Evolutionary conservation across 2,329 filamentous ascomycete genomes (phyloP).

Genomic region (Podosphaera xanthii): DNA sequence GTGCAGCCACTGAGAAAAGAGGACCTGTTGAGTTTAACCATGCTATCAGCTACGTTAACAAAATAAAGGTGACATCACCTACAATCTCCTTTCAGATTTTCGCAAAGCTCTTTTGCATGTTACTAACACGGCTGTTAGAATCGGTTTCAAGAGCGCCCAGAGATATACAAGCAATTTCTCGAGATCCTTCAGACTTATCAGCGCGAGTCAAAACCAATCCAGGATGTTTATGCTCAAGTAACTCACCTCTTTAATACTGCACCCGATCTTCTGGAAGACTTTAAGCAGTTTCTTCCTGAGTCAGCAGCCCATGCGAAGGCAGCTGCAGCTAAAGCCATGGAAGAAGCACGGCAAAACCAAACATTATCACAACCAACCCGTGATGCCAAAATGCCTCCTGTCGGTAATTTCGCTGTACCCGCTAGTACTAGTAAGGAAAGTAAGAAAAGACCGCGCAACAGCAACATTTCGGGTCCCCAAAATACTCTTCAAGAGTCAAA

Average conservation of each 20-base stretch:
- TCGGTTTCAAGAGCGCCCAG: slow-evolving; percentile 83
- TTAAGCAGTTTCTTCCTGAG: slow-evolving; percentile 94
- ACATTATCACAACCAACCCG: slow-evolving; percentile 26
- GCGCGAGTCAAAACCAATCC: slow-evolving; percentile 90
- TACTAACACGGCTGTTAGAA: slow-evolving; percentile 33
- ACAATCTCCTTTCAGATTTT: neutral
- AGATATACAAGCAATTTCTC: slow-evolving; percentile 98
- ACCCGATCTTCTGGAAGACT: slow-evolving; percentile 86
- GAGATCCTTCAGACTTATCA: slow-evolving; percentile 98
- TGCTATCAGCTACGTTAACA: slow-evolving; percentile 97
- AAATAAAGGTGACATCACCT: slow-evolving; percentile 56
- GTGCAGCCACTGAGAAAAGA: slow-evolving; percentile 50
- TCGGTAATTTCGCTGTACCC: slow-evolving; percentile 79
- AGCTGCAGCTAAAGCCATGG: slow-evolving; percentile 40
- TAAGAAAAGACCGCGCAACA: slow-evolving; percentile 50
- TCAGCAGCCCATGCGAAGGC: slow-evolving; percentile 49
- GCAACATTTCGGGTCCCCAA: slow-evolving; percentile 19
- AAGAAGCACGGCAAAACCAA: slow-evolving; percentile 31
- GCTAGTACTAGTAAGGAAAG: slow-evolving; percentile 66
- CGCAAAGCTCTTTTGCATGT: neutral
- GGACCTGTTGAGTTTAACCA: slow-evolving; percentile 98
- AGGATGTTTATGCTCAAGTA: slow-evolving; percentile 94
- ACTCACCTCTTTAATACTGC: slow-evolving; percentile 84
- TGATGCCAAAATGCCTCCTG: slow-evolving; percentile 60
- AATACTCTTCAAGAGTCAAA: slow-evolving; percentile 10